phyloP scores from a whole-genome alignment of 371 early-diverging fungal species.

The Mortierella sp. region DNA sequence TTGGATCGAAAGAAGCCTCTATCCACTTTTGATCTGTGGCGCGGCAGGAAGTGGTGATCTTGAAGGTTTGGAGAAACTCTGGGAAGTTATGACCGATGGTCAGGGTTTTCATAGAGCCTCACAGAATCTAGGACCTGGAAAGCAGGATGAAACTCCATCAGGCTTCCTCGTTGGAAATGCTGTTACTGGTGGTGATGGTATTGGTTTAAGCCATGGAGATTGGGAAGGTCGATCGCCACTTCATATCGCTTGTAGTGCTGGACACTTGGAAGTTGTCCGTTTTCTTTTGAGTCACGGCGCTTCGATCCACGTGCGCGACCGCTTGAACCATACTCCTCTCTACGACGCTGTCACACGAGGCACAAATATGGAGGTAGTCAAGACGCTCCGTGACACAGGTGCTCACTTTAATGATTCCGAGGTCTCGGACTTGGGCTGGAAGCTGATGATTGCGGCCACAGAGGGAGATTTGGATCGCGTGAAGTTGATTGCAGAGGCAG shows the following conservation, averaged over 20 bases:
- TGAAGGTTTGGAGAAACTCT: slow-evolving; percentile 77
- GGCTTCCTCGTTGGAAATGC: slow-evolving; percentile 60
- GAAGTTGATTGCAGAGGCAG: slow-evolving; percentile 49
- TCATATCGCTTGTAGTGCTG: slow-evolving; percentile 90
- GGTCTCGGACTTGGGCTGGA: slow-evolving; percentile 64
- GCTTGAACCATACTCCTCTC: slow-evolving; percentile 90
- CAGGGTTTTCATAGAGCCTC: slow-evolving; percentile 18
- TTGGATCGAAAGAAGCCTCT: slow-evolving; percentile 82
- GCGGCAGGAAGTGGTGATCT: slow-evolving; percentile 90
- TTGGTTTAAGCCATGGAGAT: slow-evolving; percentile 84
- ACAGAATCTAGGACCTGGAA: slow-evolving; percentile 22
- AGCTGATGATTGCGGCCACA: slow-evolving; percentile 52
- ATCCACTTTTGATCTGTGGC: slow-evolving; percentile 89
- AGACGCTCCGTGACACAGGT: slow-evolving; percentile 83
- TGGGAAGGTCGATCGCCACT: slow-evolving; percentile 89
- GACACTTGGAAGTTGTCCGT: slow-evolving; percentile 77
- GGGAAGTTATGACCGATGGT: slow-evolving; percentile 59
- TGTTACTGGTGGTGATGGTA: slow-evolving; percentile 44
- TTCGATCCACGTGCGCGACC: slow-evolving; percentile 93
- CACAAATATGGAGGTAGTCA: slow-evolving; percentile 71
- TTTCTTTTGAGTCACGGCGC: slow-evolving; percentile 89
- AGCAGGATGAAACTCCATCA: slow-evolving; percentile 1
- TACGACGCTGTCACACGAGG: slow-evolving; percentile 81
- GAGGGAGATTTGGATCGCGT: slow-evolving; percentile 45
- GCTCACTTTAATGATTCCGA: slow-evolving; percentile 92